These are phyloP conservation scores for Thraustochytrium striatum DNA, from an alignment of 352 stramenopile genomes.

Conservation along the genomic window DNA sequence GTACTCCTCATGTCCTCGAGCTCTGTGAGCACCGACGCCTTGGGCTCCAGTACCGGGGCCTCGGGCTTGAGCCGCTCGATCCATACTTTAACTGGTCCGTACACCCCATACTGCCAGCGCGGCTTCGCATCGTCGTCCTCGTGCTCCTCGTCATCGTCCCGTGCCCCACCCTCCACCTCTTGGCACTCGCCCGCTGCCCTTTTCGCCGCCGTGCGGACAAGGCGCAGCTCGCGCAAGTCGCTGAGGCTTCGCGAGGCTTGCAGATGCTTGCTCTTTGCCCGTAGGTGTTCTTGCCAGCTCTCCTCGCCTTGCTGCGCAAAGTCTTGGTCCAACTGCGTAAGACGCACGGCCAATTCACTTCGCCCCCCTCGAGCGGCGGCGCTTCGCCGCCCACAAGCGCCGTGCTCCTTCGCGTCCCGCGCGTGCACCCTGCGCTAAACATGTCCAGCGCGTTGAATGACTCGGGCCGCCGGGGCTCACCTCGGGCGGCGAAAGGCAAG, in stretches of 20 bases:
- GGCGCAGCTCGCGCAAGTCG: not conserved
- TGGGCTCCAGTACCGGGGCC: not conserved
- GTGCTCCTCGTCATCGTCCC: not conserved
- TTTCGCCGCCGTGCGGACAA: not conserved
- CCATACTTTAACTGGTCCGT: conserved; percentile 11
- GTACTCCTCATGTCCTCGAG: too few relatives aligned
- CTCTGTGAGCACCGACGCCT: too few relatives aligned
- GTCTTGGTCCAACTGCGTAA: not conserved
- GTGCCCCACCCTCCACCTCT: not conserved
- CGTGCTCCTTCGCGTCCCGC: too few relatives aligned
- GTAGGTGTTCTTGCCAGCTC: not conserved
- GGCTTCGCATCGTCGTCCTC: not conserved
- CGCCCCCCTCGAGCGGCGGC: too few relatives aligned
- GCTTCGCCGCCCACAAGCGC: too few relatives aligned
- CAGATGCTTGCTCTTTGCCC: not conserved
- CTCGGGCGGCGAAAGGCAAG: too few relatives aligned
- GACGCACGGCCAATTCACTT: not conserved
- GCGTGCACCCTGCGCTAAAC: too few relatives aligned
- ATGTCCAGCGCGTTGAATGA: too few relatives aligned
- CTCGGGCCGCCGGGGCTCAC: too few relatives aligned
- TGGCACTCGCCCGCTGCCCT: not conserved
- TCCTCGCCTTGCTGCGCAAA: conserved; percentile 1
- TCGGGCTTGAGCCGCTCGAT: not conserved
- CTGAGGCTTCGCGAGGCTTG: conserved; percentile 11
- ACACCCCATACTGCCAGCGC: conserved; percentile 6